Conservation (phyloP, 140 eudicot species). For the Ambrosia hybrid region DNA sequence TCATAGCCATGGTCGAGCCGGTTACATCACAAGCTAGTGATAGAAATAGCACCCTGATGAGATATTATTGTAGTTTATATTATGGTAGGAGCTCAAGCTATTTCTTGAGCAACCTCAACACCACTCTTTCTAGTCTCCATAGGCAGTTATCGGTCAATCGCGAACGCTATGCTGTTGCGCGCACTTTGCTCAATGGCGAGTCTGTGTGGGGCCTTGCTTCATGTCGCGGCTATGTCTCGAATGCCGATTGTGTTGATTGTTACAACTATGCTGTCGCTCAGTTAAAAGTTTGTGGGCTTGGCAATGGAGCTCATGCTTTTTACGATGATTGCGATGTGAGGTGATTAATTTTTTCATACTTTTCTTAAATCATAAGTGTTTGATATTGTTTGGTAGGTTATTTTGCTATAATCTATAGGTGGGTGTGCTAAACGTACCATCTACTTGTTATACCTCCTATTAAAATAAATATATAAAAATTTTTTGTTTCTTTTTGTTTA, state of each 20-base stretch:
- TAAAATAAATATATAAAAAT: too few relatives aligned
- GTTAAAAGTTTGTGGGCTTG: slow-evolving; percentile 39
- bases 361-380: neutral
- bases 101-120: slow-evolving; percentile 41
- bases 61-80: slow-evolving; percentile 19
- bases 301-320: slow-evolving; percentile 44
- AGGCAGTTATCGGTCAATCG: slow-evolving; percentile 26
- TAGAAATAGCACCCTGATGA: slow-evolving; percentile 13
- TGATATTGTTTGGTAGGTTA: neutral
- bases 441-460: too few relatives aligned
- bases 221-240: slow-evolving; percentile 41
- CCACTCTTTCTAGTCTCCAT: slow-evolving; percentile 41
- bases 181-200: slow-evolving; percentile 36
- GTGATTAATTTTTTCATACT: slow-evolving; percentile 10
- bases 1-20: slow-evolving; percentile 3
- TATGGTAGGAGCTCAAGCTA: neutral
- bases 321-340: slow-evolving; percentile 51
- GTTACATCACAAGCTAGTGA: slow-evolving; percentile 14
- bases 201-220: slow-evolving; percentile 50
- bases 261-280: slow-evolving; percentile 39
- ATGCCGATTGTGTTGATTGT: slow-evolving; percentile 39
- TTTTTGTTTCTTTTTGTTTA: too few relatives aligned
- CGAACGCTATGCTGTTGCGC: slow-evolving; percentile 16
- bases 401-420: neutral
- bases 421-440: too few relatives aligned